Conservation (phyloP, 352 stramenopile genomes). For the Phytophthora parvispora region DNA sequence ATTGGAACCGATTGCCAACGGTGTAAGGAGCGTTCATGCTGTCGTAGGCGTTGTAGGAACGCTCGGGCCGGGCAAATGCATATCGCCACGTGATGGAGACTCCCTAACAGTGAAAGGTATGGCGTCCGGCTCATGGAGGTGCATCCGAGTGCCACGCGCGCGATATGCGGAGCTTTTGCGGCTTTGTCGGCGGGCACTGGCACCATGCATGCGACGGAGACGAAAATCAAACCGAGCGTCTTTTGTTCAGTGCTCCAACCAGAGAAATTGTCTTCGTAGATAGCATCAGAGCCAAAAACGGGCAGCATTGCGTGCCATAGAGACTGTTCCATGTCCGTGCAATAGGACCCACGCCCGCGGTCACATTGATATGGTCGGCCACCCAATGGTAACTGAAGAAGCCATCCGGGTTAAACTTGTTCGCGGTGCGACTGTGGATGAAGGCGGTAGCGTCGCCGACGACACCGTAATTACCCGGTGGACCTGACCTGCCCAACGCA, state of each 20-base stretch:
- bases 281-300: neutral
- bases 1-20: neutral
- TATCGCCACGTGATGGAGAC: conserved; percentile 28
- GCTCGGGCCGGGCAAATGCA: conserved; percentile 13
- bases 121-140: neutral
- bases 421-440: conserved; percentile 2
- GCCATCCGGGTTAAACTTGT: no score
- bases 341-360: conserved; percentile 4
- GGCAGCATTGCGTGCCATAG: conserved; percentile 12
- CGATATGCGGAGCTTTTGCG: neutral
- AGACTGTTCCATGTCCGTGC: conserved; percentile 1
- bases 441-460: conserved; percentile 16
- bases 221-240: conserved; percentile 19
- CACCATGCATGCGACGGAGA: neutral
- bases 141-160: neutral
- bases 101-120: conserved; percentile 19
- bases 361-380: conserved; percentile 27
- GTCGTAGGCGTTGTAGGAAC: conserved; percentile 24
- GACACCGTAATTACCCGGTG: conserved; percentile 8
- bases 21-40: conserved; percentile 1
- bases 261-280: conserved; percentile 35
- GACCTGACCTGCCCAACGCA: conserved; percentile 25
- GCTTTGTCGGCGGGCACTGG: neutral
- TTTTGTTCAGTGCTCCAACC: conserved; percentile 8
- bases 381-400: conserved; percentile 32